These are phyloP conservation scores for Endocladia muricata DNA, from an alignment of 31 red algal species.

Conservation along the genomic window DNA sequence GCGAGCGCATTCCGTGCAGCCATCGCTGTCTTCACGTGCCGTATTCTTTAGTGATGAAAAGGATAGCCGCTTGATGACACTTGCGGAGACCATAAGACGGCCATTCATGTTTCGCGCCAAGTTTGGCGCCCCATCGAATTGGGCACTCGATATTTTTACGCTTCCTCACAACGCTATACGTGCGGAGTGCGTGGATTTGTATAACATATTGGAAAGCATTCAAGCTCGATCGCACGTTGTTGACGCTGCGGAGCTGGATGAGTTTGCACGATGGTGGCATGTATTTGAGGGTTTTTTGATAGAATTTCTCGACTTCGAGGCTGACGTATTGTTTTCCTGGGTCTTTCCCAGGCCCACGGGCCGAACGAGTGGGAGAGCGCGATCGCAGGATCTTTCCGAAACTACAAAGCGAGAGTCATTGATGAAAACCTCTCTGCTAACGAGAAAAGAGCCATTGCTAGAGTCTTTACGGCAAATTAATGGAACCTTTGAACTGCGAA, in stretches of 20 bases:
- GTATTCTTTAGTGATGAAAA: neutral
- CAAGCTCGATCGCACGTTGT: slow-evolving; percentile 1
- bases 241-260: slow-evolving; percentile 25
- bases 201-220: slow-evolving; percentile 48
- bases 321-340: slow-evolving; percentile 39
- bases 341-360: neutral
- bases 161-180: slow-evolving; percentile 71
- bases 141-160: slow-evolving; percentile 49
- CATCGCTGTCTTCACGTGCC: neutral
- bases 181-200: slow-evolving; percentile 39
- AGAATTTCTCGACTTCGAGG: slow-evolving; percentile 57
- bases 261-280: slow-evolving; percentile 46
- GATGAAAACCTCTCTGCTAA: neutral
- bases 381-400: neutral
- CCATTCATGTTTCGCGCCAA: slow-evolving; percentile 35
- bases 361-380: neutral
- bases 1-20: neutral
- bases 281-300: slow-evolving; percentile 54
- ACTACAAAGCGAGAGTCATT: neutral
- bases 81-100: neutral
- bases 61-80: neutral
- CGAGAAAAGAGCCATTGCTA: slow-evolving; percentile 28
- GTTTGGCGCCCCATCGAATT: slow-evolving; percentile 28
- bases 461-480: slow-evolving; percentile 29
- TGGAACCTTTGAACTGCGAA: slow-evolving; percentile 63